phyloP scores from a whole-genome alignment of 2,329 filamentous ascomycete species.

The Pestalotiopsis fici region DNA sequence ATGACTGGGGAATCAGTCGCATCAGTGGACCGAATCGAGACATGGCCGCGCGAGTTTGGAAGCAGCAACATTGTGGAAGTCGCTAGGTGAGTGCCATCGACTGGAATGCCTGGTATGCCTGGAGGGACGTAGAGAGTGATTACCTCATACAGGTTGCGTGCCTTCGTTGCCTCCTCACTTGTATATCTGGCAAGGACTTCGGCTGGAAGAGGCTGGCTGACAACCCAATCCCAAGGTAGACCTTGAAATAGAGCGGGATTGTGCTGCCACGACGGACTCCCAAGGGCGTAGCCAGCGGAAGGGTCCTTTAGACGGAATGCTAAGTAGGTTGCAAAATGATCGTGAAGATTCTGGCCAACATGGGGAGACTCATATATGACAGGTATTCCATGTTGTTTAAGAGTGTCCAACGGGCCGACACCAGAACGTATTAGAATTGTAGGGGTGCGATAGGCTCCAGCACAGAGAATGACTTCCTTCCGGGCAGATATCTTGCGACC shows the following conservation, averaged over 20 bases:
- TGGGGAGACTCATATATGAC: conserved; percentile 26
- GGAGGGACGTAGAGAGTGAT: conserved; percentile 21
- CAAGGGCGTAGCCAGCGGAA: conserved; percentile 23
- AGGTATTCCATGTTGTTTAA: conserved; percentile 30
- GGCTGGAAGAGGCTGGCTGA: conserved; percentile 16
- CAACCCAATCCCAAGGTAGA: conserved; percentile 25
- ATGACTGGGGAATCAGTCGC: not conserved
- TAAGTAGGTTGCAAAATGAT: conserved; percentile 14
- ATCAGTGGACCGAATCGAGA: not conserved
- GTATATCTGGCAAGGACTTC: conserved; percentile 17
- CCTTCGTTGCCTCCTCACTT: conserved; percentile 6
- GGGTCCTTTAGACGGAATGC: conserved; percentile 25
- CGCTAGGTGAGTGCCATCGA: conserved; percentile 6
- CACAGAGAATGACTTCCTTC: conserved; percentile 24
- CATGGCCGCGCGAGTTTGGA: conserved; percentile 6
- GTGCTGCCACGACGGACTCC: conserved; percentile 16
- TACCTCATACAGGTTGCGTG: conserved; percentile 18
- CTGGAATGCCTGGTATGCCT: conserved; percentile 13
- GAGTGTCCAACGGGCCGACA: conserved; percentile 21
- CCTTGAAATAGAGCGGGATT: conserved; percentile 22
- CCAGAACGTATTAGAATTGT: conserved; percentile 29
- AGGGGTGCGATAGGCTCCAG: conserved; percentile 24
- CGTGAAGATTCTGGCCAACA: conserved; percentile 21
- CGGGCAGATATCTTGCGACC: conserved; percentile 20
- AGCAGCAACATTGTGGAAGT: conserved; percentile 16